Evolutionary conservation across 768 basidiomycete species (phyloP), one percentile per base, ranked within the genome.

Genomic region (Cystobasidium onofrii): DNA sequence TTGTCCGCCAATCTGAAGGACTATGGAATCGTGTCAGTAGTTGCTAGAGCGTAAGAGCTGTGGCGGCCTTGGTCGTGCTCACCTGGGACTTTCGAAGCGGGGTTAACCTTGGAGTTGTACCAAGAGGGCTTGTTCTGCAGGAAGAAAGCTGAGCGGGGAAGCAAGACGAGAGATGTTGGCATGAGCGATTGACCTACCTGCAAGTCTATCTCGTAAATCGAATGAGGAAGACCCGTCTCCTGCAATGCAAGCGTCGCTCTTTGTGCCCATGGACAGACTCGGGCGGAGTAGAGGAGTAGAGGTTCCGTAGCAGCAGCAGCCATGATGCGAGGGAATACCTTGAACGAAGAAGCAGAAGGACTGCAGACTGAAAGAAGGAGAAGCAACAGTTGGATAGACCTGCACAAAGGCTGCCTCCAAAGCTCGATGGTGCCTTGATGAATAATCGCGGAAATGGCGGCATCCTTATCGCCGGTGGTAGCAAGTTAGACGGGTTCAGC

Each of bases 51-150:
- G n/a, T n/a, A n/a, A n/a, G n/a, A n/a, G n/a, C n/a, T n/a, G n/a
- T n/a, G n/a, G n/a, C n/a, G n/a, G n/a, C n/a, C 57, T 60, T 20
- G 10, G 57, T 29, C 29, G 20, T 12, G 6, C 57, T 29, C 33
- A 60, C 57, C 66, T 43, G 66, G 66, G 25, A 87, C 88, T 84
- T 88, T 89, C 81, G 85, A 85, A 0, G 85, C 87, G 0, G 86
- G 86, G 80, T 89, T 89, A 44, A 89, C 85, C 73, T 86, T 84
- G 0, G 85, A 83, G 0, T 85, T 85, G 78, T 87, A 88, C 88
- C 88, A 88, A 31, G 64, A 52, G 10, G 88, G 88, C 81, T 89
- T 89, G 82, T 87, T 86, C 76, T 73, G 62, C 6, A 27, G 10
- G 29, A 29, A 4, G 6, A 29, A 6, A 29, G 52, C 7, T 39